A percentile compares a stretch with the other conserved stretches of the same genome.
Conservation (phyloP, 1,284 basidiomycete genomes). For the Leccinum subrobustum region DNA sequence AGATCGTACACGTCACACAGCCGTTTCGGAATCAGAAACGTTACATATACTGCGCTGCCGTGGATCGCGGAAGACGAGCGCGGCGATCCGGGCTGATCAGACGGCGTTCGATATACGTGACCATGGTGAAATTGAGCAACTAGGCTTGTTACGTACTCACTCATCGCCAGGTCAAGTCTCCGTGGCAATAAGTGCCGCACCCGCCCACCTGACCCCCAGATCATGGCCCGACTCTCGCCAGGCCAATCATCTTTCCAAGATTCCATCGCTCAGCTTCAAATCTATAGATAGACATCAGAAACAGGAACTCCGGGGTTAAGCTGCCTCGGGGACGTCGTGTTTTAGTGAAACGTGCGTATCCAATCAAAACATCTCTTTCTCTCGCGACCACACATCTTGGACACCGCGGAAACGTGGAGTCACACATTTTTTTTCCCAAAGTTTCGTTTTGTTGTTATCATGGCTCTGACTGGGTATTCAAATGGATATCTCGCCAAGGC, state of each 20-base stretch:
- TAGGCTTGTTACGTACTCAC: constrained; percentile 24
- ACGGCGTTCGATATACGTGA: constrained; percentile 26
- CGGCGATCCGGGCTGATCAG: constrained; percentile 27
- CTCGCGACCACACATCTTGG: constrained; percentile 6
- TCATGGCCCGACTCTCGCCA: constrained; percentile 10
- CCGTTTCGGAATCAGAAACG: constrained; percentile 32
- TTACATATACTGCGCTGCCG: constrained; percentile 25
- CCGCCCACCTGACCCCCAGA: constrained; percentile 19
- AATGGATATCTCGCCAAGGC: constrained; percentile 49
- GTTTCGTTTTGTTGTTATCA: constrained; percentile 6
- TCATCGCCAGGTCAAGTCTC: constrained; percentile 20
- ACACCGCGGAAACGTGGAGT: constrained; percentile 25
- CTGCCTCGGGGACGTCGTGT: constrained; percentile 26
- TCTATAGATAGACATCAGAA: constrained; percentile 35
- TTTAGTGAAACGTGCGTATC: constrained; percentile 26
- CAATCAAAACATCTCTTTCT: constrained; percentile 15
- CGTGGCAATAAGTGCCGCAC: constrained; percentile 18
- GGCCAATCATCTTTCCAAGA: constrained; percentile 20
- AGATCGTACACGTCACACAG: constrained; percentile 32
- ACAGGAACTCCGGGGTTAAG: constrained; percentile 30
- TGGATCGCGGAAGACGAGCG: constrained; percentile 26
- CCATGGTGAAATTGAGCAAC: constrained; percentile 20
- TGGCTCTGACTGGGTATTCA: constrained; percentile 20
- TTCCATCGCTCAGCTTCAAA: constrained; percentile 18
- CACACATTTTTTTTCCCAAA: constrained; percentile 7